Percentiles rank a stretch among this genome's conserved stretches.
These are phyloP conservation scores for Aspergillus calidoustus DNA, from an alignment of 2,329 filamentous ascomycete species.

Conservation along the genomic window DNA sequence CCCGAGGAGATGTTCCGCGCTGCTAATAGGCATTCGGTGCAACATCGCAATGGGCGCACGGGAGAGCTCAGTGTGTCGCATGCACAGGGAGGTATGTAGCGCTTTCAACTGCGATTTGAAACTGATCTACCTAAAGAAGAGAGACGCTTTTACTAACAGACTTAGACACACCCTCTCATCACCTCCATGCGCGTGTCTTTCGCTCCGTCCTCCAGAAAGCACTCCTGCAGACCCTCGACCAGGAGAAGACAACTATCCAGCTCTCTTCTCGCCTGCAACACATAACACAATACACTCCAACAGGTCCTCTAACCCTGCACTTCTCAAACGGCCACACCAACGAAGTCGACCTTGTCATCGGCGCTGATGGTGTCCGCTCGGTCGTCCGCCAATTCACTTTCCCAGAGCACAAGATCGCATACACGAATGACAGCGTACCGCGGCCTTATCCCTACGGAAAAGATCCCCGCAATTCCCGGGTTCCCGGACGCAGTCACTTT, in stretches of 20 bases:
- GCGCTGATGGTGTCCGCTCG: conserved; percentile 23
- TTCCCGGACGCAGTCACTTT: conserved; percentile 21
- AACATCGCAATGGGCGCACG: conserved; percentile 23
- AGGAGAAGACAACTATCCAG: background rate
- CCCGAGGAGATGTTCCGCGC: conserved; percentile 13
- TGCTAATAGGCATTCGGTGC: conserved; percentile 18
- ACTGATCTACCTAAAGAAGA: background rate
- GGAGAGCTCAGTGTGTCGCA: conserved; percentile 15
- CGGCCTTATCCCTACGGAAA: conserved; percentile 11
- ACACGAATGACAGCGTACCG: conserved; percentile 22
- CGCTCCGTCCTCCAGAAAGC: conserved; percentile 20
- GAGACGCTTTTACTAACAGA: background rate
- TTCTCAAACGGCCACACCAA: conserved; percentile 14
- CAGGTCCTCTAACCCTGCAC: background rate
- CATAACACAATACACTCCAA: background rate
- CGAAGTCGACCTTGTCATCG: conserved; percentile 19
- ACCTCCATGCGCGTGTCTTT: conserved; percentile 18
- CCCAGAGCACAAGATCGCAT: conserved; percentile 17
- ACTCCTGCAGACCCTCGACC: conserved; percentile 8
- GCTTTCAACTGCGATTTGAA: no score
- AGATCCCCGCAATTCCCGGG: conserved; percentile 12
- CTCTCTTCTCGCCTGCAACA: conserved; percentile 13
- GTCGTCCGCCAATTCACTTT: conserved; percentile 20
- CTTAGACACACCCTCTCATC: conserved; percentile 12
- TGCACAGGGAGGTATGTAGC: conserved; percentile 9